phyloP scores from a whole-genome alignment of 1,284 basidiomycete genomes.

The Leccinum fallax region DNA sequence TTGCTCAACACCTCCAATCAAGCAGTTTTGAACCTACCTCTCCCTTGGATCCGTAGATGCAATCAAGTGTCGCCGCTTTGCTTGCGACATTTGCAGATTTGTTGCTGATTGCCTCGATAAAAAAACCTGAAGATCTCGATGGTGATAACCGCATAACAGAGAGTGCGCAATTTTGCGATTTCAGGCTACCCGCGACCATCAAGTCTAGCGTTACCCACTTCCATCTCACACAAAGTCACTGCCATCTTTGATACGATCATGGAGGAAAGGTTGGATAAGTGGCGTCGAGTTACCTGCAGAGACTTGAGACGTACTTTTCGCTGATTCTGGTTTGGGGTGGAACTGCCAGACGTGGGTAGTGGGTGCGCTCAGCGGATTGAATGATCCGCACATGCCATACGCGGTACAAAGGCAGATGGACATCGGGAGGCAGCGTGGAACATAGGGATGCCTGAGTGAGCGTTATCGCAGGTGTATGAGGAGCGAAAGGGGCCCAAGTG shows the following conservation, averaged over 20 bases:
- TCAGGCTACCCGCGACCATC: slow-evolving; percentile 12
- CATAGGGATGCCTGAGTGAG: too few species aligned
- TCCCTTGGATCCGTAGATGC: slow-evolving; percentile 16
- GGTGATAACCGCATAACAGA: slow-evolving; percentile 9
- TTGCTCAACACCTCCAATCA: slow-evolving; percentile 4
- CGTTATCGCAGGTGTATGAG: too few species aligned
- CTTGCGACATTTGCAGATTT: slow-evolving; percentile 19
- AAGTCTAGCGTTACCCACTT: slow-evolving; percentile 13
- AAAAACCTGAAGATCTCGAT: slow-evolving; percentile 12
- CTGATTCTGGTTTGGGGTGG: too few species aligned
- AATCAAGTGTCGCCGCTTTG: slow-evolving; percentile 17
- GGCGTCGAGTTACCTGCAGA: too few species aligned
- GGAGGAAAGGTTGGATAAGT: too few species aligned
- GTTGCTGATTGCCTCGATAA: slow-evolving; percentile 16
- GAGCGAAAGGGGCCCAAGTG: too few species aligned
- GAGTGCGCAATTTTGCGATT: slow-evolving; percentile 11
- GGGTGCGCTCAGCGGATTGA: too few species aligned
- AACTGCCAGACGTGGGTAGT: too few species aligned
- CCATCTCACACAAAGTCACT: slow-evolving; percentile 16
- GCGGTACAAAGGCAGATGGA: too few species aligned
- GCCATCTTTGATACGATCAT: slow-evolving; percentile 7
- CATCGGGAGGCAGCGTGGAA: too few species aligned
- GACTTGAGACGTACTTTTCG: too few species aligned
- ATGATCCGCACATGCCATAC: too few species aligned
- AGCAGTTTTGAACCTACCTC: neutral